Evolutionary conservation across 176 grass and related monocot species (phyloP), one percentile per base, ranked within the genome.

Genomic region (Luzula sylvatica): DNA sequence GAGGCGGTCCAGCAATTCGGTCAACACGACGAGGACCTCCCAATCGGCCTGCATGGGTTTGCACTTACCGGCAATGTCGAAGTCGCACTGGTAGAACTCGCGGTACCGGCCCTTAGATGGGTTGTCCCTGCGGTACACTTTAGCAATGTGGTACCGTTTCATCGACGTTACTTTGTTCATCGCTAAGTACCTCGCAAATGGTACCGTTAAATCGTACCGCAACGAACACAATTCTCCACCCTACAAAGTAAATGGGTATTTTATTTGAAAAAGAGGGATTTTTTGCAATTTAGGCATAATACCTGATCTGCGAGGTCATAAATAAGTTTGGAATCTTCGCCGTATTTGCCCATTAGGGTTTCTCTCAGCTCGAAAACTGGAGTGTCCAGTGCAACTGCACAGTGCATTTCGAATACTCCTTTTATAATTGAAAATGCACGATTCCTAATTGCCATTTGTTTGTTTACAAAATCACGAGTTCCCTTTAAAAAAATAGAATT

Each of bases 271-370:
- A 32, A 32, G 8, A 32, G 29, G 29, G 29, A 4, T 4, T 17
- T 26, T 18, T 26, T 15, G 4, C 20, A 20, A 17, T 50, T 18
- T 8, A 66, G 55, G 61, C 3, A 17, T 11, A 43, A 8, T 82
- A 98, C 92, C 92, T 98, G 86, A 45, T 98, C 92, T 61, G 92
- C 92, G 40, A 98, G 75, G 77, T 98, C 92, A 58, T 83, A 98
- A 56, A 98, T 80, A 75, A 98, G 68, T 23, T 98, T 98, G 5
- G 86, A 98, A 72, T 98, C 92, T 82, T 98, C 85, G 13, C 85
- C 92, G 82, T 98, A 98, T 71, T 98, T 98, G 1, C 92, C 92
- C 92, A 98, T 98, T 48, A 98, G 81, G 23, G 92, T 98, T 72
- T 98, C 92, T 77, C 84, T 86, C 51, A 98, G 65, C 65, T 98